Evolutionary conservation across 257 asterid species (phyloP).

Genomic region (Solanum acaule): DNA sequence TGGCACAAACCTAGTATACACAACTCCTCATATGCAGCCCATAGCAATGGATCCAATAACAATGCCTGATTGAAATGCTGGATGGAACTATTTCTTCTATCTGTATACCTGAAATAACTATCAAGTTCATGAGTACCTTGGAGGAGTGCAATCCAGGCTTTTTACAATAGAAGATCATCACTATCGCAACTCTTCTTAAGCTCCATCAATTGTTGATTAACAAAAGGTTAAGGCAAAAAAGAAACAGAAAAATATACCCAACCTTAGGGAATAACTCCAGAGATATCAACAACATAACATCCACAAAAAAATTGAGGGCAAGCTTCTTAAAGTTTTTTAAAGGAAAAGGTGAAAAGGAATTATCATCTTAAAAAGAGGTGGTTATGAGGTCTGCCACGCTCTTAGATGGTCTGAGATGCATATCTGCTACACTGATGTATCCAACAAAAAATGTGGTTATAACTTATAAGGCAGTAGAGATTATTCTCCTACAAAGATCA

Average conservation of each 20-base stretch:
- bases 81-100: constrained; percentile 75
- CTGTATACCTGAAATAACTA: constrained; percentile 68
- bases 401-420: neutral
- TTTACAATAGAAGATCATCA: neutral
- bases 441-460: neutral
- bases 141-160: neutral
- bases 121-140: neutral
- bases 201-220: neutral
- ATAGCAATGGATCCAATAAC: constrained; percentile 79
- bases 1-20: constrained; percentile 61
- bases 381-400: neutral
- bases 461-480: neutral
- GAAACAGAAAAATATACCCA: neutral
- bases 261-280: neutral
- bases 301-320: neutral
- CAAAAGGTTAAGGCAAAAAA: neutral
- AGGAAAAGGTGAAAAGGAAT: neutral
- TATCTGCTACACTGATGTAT: neutral
- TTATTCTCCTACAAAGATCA: neutral
- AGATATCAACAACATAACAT: neutral
- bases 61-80: constrained; percentile 92
- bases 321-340: neutral
- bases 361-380: neutral
- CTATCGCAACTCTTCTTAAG: neutral
- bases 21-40: constrained; percentile 97